Evolutionary conservation across 768 basidiomycete genomes (phyloP).

Genomic region (Gloeophyllum trabeum): DNA sequence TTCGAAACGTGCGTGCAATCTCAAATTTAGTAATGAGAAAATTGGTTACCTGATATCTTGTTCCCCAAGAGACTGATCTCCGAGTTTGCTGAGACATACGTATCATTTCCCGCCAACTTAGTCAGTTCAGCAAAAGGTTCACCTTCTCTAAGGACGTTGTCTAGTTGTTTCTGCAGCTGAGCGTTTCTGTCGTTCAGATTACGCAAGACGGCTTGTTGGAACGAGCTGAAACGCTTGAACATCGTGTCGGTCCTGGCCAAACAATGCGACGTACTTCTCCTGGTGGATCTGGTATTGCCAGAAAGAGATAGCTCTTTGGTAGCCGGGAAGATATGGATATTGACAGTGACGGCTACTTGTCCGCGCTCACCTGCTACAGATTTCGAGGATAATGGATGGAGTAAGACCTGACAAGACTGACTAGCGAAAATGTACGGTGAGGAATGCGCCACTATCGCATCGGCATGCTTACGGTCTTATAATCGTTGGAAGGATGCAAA

Average conservation of each 20-base stretch:
- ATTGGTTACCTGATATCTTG: slow-evolving; percentile 54
- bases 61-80: slow-evolving; percentile 61
- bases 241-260: slow-evolving; percentile 5
- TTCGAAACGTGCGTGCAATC: not conserved
- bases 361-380: slow-evolving; percentile 58
- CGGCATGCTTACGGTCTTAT: slow-evolving; percentile 61
- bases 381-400: slow-evolving; percentile 68
- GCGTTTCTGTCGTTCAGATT: slow-evolving; percentile 76
- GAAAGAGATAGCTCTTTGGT: slow-evolving; percentile 68
- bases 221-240: slow-evolving; percentile 36
- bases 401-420: slow-evolving; percentile 77
- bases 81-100: slow-evolving; percentile 45
- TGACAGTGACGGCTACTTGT: not conserved
- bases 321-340: not conserved
- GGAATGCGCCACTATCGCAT: slow-evolving; percentile 14
- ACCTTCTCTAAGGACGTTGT: slow-evolving; percentile 83
- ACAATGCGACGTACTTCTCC: slow-evolving; percentile 43
- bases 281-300: slow-evolving; percentile 90
- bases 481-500: slow-evolving; percentile 79
- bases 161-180: slow-evolving; percentile 75
- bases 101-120: not conserved
- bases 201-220: slow-evolving; percentile 75
- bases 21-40: not conserved
- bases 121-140: slow-evolving; percentile 1
- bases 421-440: slow-evolving; percentile 25